Conservation (phyloP, 2,329 filamentous ascomycete species). For the Beauveria bassiana region DNA sequence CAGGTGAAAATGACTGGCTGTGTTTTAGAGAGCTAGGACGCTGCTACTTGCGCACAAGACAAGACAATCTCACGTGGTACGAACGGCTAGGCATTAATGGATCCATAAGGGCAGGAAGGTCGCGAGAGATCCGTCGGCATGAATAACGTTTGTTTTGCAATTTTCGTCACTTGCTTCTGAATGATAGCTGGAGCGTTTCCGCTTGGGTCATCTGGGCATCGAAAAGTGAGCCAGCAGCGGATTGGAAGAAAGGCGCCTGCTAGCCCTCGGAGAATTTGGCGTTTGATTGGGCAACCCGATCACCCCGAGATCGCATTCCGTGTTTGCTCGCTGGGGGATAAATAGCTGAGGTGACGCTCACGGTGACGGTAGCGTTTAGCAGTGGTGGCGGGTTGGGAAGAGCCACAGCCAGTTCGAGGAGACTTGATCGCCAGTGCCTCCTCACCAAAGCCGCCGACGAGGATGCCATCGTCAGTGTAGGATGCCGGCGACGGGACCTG, state of each 20-base stretch:
- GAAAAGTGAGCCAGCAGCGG: background rate
- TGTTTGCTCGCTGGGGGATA: slow-evolving; percentile 20
- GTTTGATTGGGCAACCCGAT: background rate
- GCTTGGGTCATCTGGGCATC: background rate
- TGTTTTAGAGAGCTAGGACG: no score
- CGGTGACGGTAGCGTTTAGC: slow-evolving; percentile 32
- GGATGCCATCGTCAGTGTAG: slow-evolving; percentile 28
- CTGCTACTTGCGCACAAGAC: background rate
- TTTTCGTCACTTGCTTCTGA: background rate
- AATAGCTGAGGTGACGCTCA: slow-evolving; percentile 33
- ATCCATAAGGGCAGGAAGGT: no score
- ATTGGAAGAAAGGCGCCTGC: background rate
- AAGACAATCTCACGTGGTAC: background rate
- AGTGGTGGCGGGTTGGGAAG: slow-evolving; percentile 33
- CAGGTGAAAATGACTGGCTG: no score
- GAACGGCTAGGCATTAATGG: background rate
- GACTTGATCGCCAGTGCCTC: slow-evolving; percentile 35
- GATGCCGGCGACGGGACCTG: background rate
- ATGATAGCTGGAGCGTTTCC: background rate
- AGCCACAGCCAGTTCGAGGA: slow-evolving; percentile 40
- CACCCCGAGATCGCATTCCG: background rate
- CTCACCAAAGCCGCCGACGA: slow-evolving; percentile 28
- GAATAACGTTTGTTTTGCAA: background rate
- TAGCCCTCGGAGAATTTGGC: background rate
- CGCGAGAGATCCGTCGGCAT: no score